Conservation (phyloP, 1,284 basidiomycete species). For the Tremellales sp. region DNA sequence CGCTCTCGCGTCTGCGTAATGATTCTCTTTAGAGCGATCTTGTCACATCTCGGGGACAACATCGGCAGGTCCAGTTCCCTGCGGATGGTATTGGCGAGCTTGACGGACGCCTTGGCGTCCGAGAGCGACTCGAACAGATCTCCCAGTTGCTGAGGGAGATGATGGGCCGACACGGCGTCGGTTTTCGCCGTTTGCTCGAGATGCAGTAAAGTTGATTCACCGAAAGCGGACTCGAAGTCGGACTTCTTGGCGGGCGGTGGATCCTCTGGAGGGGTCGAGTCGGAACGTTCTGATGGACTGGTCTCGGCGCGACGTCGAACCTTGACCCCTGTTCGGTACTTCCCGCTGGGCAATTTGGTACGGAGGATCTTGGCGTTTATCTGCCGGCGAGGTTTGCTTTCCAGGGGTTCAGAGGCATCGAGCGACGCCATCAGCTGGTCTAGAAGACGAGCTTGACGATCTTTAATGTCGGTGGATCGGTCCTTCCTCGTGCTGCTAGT, state of each 20-base stretch:
- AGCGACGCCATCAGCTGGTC: too few relatives aligned
- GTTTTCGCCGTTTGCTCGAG: background rate
- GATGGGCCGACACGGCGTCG: background rate
- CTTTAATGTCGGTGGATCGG: too few relatives aligned
- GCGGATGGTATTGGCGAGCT: slow-evolving; percentile 24
- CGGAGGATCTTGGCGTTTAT: too few relatives aligned
- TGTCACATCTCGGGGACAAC: slow-evolving; percentile 11
- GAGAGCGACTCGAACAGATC: slow-evolving; percentile 22
- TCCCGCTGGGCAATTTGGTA: too few relatives aligned
- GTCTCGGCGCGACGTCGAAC: too few relatives aligned
- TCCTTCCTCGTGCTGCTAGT: too few relatives aligned
- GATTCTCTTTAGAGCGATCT: slow-evolving; percentile 14
- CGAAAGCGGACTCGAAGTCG: background rate
- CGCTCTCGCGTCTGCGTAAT: slow-evolving; percentile 23
- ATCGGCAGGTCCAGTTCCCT: slow-evolving; percentile 15
- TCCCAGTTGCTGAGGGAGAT: slow-evolving; percentile 17
- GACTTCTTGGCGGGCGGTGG: background rate
- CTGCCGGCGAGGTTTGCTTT: too few relatives aligned
- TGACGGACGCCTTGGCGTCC: slow-evolving; percentile 15
- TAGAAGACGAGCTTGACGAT: too few relatives aligned
- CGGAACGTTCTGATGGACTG: too few relatives aligned
- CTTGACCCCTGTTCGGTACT: too few relatives aligned
- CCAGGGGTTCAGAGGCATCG: too few relatives aligned
- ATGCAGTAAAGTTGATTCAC: too few relatives aligned
- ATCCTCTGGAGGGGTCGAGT: background rate